Evolutionary conservation across 1,139 yeast species (phyloP).

Genomic region (Ogataea hybrid): DNA sequence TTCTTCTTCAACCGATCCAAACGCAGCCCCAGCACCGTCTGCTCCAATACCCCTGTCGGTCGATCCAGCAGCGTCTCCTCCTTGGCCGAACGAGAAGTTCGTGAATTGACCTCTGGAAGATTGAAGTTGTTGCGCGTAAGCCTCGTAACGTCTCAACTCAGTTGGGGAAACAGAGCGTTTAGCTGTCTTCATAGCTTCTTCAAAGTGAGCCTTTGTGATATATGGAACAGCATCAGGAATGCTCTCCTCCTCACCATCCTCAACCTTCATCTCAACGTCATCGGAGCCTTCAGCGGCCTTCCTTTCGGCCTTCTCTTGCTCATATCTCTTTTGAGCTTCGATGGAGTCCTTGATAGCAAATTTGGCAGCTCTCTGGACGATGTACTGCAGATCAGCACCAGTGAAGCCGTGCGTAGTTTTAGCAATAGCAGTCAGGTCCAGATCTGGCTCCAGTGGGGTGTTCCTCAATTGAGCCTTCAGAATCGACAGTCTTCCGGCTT

Average conservation of each 20-base stretch:
- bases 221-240: constrained; percentile 92
- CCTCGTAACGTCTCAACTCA: constrained; percentile 97
- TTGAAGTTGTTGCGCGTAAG: constrained; percentile 95
- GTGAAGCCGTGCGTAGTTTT: constrained; percentile 94
- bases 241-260: constrained; percentile 47
- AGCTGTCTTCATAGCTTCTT: constrained; percentile 99
- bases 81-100: constrained; percentile 58
- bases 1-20: constrained; percentile 58
- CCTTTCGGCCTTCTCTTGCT: constrained; percentile 48
- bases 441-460: constrained; percentile 97
- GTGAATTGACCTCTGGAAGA: constrained; percentile 92
- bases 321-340: constrained; percentile 67
- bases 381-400: constrained; percentile 97
- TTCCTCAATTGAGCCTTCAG: constrained; percentile 95
- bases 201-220: constrained; percentile 81
- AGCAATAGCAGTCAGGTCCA: constrained; percentile 85
- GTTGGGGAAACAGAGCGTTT: constrained; percentile 96
- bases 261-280: constrained; percentile 59
- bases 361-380: constrained; percentile 98
- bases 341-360: constrained; percentile 97
- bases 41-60: constrained; percentile 31
- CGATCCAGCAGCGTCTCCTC: constrained; percentile 47
- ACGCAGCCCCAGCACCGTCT: constrained; percentile 33
- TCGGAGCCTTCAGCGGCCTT: constrained; percentile 39
- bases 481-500: constrained; percentile 87